phyloP scores from a whole-genome alignment of 2,329 filamentous ascomycete species.

The Chaetoscypha palmicola region DNA sequence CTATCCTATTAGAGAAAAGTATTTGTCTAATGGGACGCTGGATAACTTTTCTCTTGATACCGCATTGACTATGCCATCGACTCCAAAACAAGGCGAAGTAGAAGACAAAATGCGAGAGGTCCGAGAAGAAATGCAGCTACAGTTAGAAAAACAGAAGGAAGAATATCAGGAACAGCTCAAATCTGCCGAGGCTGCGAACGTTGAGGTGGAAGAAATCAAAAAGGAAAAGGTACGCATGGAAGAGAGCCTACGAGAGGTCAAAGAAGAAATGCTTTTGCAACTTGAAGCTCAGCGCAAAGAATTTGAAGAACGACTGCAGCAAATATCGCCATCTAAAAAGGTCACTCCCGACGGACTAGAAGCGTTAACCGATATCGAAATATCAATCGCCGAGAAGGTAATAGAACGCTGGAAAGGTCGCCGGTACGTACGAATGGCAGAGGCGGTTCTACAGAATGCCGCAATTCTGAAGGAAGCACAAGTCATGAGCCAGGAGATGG shows the following conservation, averaged over 20 bases:
- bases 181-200: conserved; percentile 63
- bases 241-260: conserved; percentile 66
- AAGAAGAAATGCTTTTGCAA: conserved; percentile 83
- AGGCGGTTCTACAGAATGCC: conserved; percentile 82
- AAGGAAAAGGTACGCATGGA: conserved; percentile 83
- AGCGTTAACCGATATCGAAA: conserved; percentile 61
- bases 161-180: conserved; percentile 74
- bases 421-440: conserved; percentile 89
- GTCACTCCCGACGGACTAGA: conserved; percentile 30
- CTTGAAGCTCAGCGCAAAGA: conserved; percentile 75
- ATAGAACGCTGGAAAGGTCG: conserved; percentile 73
- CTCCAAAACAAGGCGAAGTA: conserved; percentile 69
- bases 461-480: conserved; percentile 89
- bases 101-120: conserved; percentile 69
- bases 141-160: conserved; percentile 77
- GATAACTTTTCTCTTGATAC: conserved; percentile 97
- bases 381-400: conserved; percentile 59
- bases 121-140: conserved; percentile 74
- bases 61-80: conserved; percentile 87
- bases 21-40: conserved; percentile 86
- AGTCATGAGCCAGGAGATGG: conserved; percentile 94
- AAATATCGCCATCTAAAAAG: conserved; percentile 59
- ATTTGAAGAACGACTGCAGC: conserved; percentile 78
- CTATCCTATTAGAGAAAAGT: conserved; percentile 86
- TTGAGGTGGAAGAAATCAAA: conserved; percentile 77